Evolutionary conservation across 306 rosid species (phyloP).

Genomic region (Oxytropis ochrocephala): DNA sequence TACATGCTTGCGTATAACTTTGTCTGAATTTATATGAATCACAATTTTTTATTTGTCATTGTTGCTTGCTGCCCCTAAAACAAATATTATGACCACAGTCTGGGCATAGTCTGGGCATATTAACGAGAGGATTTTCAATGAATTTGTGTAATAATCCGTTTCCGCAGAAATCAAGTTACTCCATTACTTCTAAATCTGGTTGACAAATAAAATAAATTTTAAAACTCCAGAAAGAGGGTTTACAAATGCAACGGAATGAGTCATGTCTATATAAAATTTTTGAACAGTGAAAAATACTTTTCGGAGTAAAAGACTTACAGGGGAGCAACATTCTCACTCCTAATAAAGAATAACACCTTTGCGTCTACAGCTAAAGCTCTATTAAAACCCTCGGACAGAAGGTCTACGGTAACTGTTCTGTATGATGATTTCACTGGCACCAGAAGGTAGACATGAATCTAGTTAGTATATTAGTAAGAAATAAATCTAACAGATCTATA

Average conservation of each 20-base stretch:
- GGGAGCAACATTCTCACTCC: constrained; percentile 66
- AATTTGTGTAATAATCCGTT: background rate
- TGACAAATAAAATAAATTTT: background rate
- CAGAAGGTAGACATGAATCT: constrained; percentile 21
- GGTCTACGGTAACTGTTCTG: constrained; percentile 50
- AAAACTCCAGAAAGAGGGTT: background rate
- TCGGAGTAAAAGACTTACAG: constrained; percentile 52
- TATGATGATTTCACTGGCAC: constrained; percentile 49
- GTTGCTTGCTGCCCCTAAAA: background rate
- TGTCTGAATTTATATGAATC: background rate
- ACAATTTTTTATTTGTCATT: background rate
- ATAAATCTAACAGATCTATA: background rate
- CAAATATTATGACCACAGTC: background rate
- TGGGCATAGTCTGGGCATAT: background rate
- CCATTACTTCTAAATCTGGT: background rate
- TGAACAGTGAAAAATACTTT: constrained; percentile 1
- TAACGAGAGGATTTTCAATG: background rate
- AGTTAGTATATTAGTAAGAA: constrained; percentile 18
- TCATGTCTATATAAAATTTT: background rate
- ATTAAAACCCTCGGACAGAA: constrained; percentile 70
- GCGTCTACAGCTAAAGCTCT: constrained; percentile 66
- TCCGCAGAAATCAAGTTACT: background rate
- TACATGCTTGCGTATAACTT: background rate
- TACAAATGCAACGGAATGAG: background rate
- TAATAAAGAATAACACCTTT: constrained; percentile 72